Base-by-base conservation (phyloP, 257 asterid species). In the Verbena officinalis region DNA sequence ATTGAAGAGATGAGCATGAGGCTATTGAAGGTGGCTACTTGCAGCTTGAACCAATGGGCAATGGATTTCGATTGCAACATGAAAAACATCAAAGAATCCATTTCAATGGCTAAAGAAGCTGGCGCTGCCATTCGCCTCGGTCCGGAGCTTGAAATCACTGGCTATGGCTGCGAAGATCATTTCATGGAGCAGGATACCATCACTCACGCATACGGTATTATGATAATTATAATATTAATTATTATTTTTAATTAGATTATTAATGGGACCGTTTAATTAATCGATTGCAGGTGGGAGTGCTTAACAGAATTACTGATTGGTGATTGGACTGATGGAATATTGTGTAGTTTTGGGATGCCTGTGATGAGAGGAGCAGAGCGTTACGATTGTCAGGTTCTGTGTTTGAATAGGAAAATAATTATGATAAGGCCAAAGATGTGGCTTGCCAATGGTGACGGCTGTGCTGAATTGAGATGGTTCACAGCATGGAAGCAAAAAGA, bases 221-320 rank as follows among this genome's bases (percentile, higher is more conserved):
- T n/a, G n/a, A n/a, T n/a, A n/a, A n/a, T n/a, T n/a, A n/a, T n/a
- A n/a, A n/a, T n/a, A n/a, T n/a, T 27, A 27, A 27, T 2, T 27
- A 2, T 27, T 2, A 27, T 27, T 27, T 5, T 2, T 2, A 27
- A 2, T 27, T 27, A 5, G 33, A 27, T 27, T 5, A 27, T 2
- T 2, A 2, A 27, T 27, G 5, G 2, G n/a, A n/a, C n/a, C n/a
- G n/a, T n/a, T n/a, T n/a, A n/a, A n/a, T n/a, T n/a, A n/a, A n/a
- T n/a, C n/a, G n/a, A n/a, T n/a, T 75, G 77, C 85, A 90, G 97
- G 67, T 87, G 97, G 97, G 97, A 85, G 53, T 87, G 96, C 84
- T 82, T 90, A 55, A 82, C 72, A 65, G 96, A 87, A 36, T 64
- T 90, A 45, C 49, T 87, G 73, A 71, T 78, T 19, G 96, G 88